These are phyloP conservation scores for Alternaria atra DNA, from an alignment of 2,329 filamentous ascomycete species.

Conservation along the genomic window DNA sequence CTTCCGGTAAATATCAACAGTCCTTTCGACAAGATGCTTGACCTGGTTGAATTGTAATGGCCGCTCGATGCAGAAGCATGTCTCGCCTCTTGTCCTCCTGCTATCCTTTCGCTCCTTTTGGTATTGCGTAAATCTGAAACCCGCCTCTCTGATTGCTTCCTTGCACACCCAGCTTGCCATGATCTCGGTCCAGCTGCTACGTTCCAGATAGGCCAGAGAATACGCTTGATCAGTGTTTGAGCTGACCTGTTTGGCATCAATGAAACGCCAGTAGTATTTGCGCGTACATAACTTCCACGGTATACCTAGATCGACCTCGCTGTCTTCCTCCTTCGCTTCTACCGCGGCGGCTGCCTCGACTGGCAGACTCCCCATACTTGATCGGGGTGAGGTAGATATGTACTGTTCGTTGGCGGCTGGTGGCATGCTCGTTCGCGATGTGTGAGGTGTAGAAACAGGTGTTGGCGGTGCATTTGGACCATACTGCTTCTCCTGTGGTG, in stretches of 20 bases:
- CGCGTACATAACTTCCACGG: constrained; percentile 49
- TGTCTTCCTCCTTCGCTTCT: constrained; percentile 44
- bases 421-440: constrained; percentile 26
- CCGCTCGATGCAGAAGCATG: constrained; percentile 47
- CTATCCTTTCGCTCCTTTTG: constrained; percentile 45
- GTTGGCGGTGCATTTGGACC: constrained; percentile 38
- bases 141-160: constrained; percentile 48
- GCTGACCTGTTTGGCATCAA: constrained; percentile 43
- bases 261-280: constrained; percentile 46
- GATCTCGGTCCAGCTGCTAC: constrained; percentile 48
- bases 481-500: constrained; percentile 27
- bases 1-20: constrained; percentile 48
- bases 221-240: constrained; percentile 41
- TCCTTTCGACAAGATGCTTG: constrained; percentile 50
- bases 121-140: constrained; percentile 40
- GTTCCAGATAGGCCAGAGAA: constrained; percentile 40
- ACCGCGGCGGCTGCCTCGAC: constrained; percentile 44
- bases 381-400: constrained; percentile 35
- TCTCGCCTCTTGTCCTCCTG: constrained; percentile 46
- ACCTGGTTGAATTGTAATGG: constrained; percentile 48
- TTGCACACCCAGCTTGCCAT: constrained; percentile 51
- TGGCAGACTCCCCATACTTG: constrained; percentile 39
- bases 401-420: constrained; percentile 17
- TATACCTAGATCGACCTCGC: constrained; percentile 44
- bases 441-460: constrained; percentile 37